Conservation (phyloP, 768 basidiomycete genomes). For the Rhizopogon vesiculosus region DNA sequence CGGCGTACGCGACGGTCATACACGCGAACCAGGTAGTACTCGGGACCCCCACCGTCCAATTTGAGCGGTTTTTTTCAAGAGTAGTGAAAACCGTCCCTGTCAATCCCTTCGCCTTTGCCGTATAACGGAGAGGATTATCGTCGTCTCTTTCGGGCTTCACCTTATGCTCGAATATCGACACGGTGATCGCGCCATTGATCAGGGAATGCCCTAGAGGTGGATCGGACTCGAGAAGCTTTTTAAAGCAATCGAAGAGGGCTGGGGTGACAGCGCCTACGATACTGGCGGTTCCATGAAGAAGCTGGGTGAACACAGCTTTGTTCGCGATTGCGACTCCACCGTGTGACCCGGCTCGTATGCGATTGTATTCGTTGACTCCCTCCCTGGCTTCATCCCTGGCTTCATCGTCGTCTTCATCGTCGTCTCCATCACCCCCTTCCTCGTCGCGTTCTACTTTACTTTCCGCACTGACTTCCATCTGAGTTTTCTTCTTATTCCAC, state of each 20-base stretch:
- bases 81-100: slow-evolving; percentile 3
- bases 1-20: slow-evolving; percentile 13
- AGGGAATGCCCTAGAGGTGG: slow-evolving; percentile 15
- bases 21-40: slow-evolving; percentile 16
- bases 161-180: slow-evolving; percentile 17
- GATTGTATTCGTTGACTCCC: too few relatives aligned
- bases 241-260: slow-evolving; percentile 1
- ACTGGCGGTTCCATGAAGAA: too few relatives aligned
- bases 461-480: too few relatives aligned
- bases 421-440: too few relatives aligned
- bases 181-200: slow-evolving; percentile 18
- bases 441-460: too few relatives aligned
- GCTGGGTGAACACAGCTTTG: too few relatives aligned
- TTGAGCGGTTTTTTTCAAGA: background rate
- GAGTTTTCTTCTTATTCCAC: too few relatives aligned
- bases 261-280: too few relatives aligned
- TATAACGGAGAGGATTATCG: slow-evolving; percentile 2
- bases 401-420: too few relatives aligned
- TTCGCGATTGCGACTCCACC: too few relatives aligned
- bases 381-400: too few relatives aligned
- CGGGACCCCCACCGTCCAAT: background rate
- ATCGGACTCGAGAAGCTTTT: background rate
- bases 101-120: slow-evolving; percentile 10
- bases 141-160: slow-evolving; percentile 1
- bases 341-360: too few relatives aligned